Conservation (phyloP, 495 filamentous ascomycete genomes). For the Penicillium atrosanguineum region DNA sequence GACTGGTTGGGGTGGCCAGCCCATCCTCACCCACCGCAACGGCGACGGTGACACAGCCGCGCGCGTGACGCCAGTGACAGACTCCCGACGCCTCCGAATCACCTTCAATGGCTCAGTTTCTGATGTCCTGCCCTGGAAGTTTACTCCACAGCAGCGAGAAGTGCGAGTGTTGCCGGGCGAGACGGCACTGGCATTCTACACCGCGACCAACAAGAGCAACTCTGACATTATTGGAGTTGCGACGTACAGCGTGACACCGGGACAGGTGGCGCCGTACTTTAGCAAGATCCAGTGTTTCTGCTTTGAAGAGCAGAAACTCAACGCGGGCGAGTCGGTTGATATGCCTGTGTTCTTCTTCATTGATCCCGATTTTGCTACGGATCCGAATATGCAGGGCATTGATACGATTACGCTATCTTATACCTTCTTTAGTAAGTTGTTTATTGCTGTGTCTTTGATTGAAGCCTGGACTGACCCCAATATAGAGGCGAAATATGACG, state of each 20-base stretch:
- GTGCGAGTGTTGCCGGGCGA: slow-evolving; percentile 93
- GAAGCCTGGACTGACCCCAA: slow-evolving; percentile 19
- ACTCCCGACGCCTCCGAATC: slow-evolving; percentile 82
- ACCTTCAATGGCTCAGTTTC: slow-evolving; percentile 96
- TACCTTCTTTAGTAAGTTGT: slow-evolving; percentile 92
- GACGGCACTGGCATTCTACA: slow-evolving; percentile 97
- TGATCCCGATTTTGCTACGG: slow-evolving; percentile 90
- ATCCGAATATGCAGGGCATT: slow-evolving; percentile 88
- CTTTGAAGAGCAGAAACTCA: slow-evolving; percentile 94
- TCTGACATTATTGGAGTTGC: slow-evolving; percentile 97
- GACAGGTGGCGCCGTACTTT: slow-evolving; percentile 95
- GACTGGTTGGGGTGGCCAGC: slow-evolving; percentile 92
- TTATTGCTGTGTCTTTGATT: not conserved
- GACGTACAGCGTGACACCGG: slow-evolving; percentile 95
- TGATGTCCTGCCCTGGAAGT: slow-evolving; percentile 95
- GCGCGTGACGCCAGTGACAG: slow-evolving; percentile 75
- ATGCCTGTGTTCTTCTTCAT: slow-evolving; percentile 99
- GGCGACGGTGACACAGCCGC: slow-evolving; percentile 62
- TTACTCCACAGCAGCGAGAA: slow-evolving; percentile 93
- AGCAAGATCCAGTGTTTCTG: slow-evolving; percentile 99
- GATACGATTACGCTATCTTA: slow-evolving; percentile 94
- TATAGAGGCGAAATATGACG: slow-evolving; percentile 80
- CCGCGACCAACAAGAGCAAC: slow-evolving; percentile 83
- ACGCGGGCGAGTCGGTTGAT: slow-evolving; percentile 95
- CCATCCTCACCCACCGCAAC: slow-evolving; percentile 74